phyloP scores from a whole-genome alignment of 306 rosid genomes.

The Abrus precatorius region DNA sequence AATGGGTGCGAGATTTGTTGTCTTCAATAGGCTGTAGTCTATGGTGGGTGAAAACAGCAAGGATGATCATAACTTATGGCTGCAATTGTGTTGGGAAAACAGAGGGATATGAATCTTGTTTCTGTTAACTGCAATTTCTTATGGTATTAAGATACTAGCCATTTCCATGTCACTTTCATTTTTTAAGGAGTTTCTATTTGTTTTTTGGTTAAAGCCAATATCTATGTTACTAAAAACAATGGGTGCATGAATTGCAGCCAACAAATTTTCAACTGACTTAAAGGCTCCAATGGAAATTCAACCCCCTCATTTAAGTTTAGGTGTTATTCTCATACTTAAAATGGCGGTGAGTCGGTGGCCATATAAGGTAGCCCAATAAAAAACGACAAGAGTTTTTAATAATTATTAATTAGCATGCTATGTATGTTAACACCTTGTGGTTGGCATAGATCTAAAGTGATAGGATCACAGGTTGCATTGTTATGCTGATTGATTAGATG shows the following conservation, averaged over 20 bases:
- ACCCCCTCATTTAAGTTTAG: conserved; percentile 30
- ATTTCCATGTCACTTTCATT: background rate
- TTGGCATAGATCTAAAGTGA: background rate
- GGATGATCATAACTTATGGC: background rate
- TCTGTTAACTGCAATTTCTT: background rate
- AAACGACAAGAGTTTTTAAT: background rate
- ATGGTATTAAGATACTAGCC: background rate
- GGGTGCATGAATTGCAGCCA: conserved; percentile 19
- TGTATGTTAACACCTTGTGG: background rate
- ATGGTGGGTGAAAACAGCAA: background rate
- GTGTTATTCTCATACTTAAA: conserved; percentile 5
- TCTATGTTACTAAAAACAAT: conserved; percentile 9
- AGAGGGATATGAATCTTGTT: background rate
- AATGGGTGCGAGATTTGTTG: background rate
- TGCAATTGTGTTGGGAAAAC: background rate
- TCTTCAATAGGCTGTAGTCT: conserved; percentile 1
- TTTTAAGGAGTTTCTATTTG: background rate
- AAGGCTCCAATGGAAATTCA: background rate
- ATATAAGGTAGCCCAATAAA: background rate
- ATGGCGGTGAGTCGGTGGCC: conserved; percentile 37
- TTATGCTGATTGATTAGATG: background rate
- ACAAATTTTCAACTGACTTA: conserved; percentile 16
- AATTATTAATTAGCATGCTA: background rate
- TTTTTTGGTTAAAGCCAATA: background rate
- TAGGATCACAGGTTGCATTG: background rate